Conservation (phyloP, 1,139 yeast genomes). For the Candida neerlandica region DNA sequence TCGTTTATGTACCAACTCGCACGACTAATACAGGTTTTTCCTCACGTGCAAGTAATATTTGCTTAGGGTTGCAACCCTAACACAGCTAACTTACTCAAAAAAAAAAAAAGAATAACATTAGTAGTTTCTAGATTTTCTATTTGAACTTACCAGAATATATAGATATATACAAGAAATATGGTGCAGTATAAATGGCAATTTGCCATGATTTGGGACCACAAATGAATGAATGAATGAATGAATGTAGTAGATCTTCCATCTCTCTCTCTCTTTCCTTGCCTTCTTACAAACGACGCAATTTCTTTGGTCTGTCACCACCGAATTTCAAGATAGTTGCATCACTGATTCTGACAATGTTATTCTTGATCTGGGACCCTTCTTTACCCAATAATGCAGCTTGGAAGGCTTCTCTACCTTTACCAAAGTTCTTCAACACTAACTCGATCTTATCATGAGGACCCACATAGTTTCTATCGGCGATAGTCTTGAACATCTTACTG, state of each 20-base stretch:
- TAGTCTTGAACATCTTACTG: slow-evolving; percentile 68
- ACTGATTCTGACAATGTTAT: slow-evolving; percentile 64
- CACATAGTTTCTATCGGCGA: slow-evolving; percentile 60
- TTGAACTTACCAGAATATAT: neutral
- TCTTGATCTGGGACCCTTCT: slow-evolving; percentile 75
- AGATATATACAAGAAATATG: slow-evolving; percentile 6
- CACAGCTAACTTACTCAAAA: neutral
- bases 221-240: too few species aligned
- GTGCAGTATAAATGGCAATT: neutral
- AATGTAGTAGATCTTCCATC: neutral
- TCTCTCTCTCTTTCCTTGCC: neutral
- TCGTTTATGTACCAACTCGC: neutral
- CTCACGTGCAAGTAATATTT: slow-evolving; percentile 4
- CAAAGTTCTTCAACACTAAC: slow-evolving; percentile 75
- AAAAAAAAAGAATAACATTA: neutral
- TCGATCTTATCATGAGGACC: slow-evolving; percentile 62
- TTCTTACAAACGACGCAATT: slow-evolving; percentile 60
- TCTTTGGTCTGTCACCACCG: slow-evolving; percentile 91
- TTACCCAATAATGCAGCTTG: slow-evolving; percentile 83
- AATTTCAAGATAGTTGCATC: slow-evolving; percentile 83
- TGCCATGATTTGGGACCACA: neutral
- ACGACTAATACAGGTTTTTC: neutral
- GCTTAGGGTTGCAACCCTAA: slow-evolving; percentile 11
- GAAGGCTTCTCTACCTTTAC: slow-evolving; percentile 89
- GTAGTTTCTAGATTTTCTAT: neutral